These are phyloP conservation scores for Sphenostylis stenocarpa DNA, from an alignment of 306 rosid species.

Conservation along the genomic window DNA sequence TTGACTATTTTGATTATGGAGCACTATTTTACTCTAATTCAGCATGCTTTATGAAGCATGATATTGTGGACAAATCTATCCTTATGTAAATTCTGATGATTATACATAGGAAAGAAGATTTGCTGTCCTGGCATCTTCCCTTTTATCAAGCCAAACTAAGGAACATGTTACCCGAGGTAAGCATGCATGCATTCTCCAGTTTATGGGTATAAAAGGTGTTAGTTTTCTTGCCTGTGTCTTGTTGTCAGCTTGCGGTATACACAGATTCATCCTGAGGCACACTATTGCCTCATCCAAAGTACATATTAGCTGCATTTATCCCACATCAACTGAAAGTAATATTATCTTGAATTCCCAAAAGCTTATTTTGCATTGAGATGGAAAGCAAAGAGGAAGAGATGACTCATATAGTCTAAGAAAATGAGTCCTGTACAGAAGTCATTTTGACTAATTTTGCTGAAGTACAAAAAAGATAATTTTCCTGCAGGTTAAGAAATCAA, in stretches of 20 bases:
- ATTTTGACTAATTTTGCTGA: too few relatives aligned
- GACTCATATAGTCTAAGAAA: not conserved
- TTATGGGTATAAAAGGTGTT: not conserved
- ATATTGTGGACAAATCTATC: constrained; percentile 3
- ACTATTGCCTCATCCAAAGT: not conserved
- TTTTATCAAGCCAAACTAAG: constrained; percentile 95
- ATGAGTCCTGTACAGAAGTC: too few relatives aligned
- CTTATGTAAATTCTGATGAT: constrained; percentile 11
- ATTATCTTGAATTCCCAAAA: not conserved
- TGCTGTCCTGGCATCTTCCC: constrained; percentile 82
- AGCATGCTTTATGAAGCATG: constrained; percentile 12
- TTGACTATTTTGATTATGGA: not conserved
- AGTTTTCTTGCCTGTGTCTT: not conserved
- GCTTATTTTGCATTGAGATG: not conserved
- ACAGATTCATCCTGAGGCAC: constrained; percentile 4
- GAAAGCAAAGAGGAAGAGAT: constrained; percentile 9
- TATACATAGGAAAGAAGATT: constrained; percentile 81
- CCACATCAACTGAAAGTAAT: not conserved
- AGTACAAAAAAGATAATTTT: too few relatives aligned
- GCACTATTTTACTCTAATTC: not conserved
- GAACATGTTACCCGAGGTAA: constrained; percentile 78
- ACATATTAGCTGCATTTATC: not conserved
- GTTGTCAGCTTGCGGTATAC: constrained; percentile 1
- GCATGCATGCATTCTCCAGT: constrained; percentile 30
- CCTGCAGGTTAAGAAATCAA: too few relatives aligned